Evolutionary conservation across 1,284 basidiomycete species (phyloP).

Genomic region (Microbotryum scabiosae): DNA sequence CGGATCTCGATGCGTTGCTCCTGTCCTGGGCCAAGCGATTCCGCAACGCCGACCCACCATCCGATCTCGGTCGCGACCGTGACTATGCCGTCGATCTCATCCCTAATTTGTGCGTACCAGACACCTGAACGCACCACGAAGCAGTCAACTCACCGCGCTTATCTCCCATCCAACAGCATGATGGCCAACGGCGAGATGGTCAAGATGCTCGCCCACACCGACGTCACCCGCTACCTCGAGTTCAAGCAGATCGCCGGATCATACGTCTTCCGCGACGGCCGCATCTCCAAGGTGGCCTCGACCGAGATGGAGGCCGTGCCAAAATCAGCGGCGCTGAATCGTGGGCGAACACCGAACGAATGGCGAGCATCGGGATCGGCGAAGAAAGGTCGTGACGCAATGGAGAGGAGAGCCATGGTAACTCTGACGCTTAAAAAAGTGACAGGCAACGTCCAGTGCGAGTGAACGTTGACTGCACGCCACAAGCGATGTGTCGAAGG

Average conservation of each 20-base stretch:
- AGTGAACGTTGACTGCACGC: too few species aligned
- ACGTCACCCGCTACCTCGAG: slow-evolving; percentile 97
- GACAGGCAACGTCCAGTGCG: too few species aligned
- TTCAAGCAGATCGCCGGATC: slow-evolving; percentile 99
- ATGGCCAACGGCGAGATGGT: slow-evolving; percentile 97
- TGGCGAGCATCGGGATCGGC: too few species aligned
- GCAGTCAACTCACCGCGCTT: neutral
- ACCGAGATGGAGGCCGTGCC: slow-evolving; percentile 97
- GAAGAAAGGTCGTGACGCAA: too few species aligned
- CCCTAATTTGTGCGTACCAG: slow-evolving; percentile 36
- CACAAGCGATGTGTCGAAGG: too few species aligned
- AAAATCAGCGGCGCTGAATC: too few species aligned
- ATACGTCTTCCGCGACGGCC: slow-evolving; percentile 94
- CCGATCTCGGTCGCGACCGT: slow-evolving; percentile 75
- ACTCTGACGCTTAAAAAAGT: too few species aligned
- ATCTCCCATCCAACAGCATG: slow-evolving; percentile 47
- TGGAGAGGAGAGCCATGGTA: too few species aligned
- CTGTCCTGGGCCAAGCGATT: slow-evolving; percentile 59
- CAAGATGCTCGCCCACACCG: slow-evolving; percentile 96
- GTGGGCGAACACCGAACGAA: too few species aligned
- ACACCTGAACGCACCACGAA: too few species aligned
- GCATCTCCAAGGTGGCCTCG: slow-evolving; percentile 94
- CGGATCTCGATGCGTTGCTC: too few species aligned
- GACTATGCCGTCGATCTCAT: slow-evolving; percentile 94
- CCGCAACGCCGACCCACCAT: slow-evolving; percentile 51